Evolutionary conservation across 495 filamentous ascomycete species (phyloP), one percentile per base, ranked within the genome.

Genomic region (Xylaria sp.): DNA sequence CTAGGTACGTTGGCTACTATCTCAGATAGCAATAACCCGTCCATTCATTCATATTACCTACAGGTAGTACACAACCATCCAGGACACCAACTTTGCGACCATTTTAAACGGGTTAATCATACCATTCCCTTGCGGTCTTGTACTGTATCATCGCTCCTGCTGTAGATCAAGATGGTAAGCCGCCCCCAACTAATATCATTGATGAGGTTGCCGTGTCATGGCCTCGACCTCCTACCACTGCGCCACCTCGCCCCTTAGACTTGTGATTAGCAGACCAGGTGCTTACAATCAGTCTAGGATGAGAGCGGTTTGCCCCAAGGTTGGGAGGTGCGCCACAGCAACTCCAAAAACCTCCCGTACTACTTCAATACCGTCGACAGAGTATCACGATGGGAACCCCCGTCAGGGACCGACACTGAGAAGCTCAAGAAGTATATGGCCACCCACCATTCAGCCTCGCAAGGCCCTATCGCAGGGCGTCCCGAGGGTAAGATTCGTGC

Each of bases 291-390:
- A 43, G 37, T 67, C 59, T 68, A 90, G 87, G 80, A 85, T 74
- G 92, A 93, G 53, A 90, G 92, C 74, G 96, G 96, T 77, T 89
- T 99, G 66, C 96, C 96, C 55, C 77, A 88, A 6, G 86, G 89
- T 78, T 98, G 96, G 96, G 94, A 97, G 82, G 93, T 98, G 77
- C 93, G 94, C 75, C 93, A 95, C 83, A 97, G 93, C 79, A 95
- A 97, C 83, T 95, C 93, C 80, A 98, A 97, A 84, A 97, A 96
- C 81, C 92, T 98, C 19, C 96, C 96, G 44, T 99, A 99, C 85
- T 99, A 98, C 83, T 98, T 97, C 91, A 96, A 97, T 82, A 81
- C 91, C 33, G 80, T 79, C 35, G 92, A 92, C 59, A 93, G 93
- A 76, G 89, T 91, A 74, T 98, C 96, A 62, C 88, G 92, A 80